Evolutionary conservation across 176 grass and related monocot genomes (phyloP), one percentile per base, ranked within the genome.

Genomic region (Oryza coarctata): DNA sequence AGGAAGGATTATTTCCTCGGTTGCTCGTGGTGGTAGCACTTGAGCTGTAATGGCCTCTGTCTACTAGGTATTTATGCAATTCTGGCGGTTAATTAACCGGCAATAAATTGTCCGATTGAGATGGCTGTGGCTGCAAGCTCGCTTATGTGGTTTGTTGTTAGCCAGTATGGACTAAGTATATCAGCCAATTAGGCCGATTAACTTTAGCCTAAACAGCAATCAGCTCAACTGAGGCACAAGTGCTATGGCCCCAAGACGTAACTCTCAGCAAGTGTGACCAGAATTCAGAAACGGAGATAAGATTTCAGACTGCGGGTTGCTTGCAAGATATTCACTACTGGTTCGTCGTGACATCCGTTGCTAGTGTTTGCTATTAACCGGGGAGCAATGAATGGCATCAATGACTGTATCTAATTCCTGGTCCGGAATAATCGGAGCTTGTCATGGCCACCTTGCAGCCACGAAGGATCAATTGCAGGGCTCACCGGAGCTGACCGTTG

Each of bases 81-180:
- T 5, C 60, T 23, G 88, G 50, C 38, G 45, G 88, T 89, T 79
- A 83, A 40, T 12, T 22, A 80, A 68, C 65, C 47, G 65, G 63
- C 63, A 60, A 84, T 86, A 77, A 83, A 68, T 74, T 60, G 40
- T 33, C 45, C 22, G 73, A 86, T 78, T 58, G 66, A 22, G 62
- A 66, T 14, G 44, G 23, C 39, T 73, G 83, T 80, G 89, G 73
- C 70, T 61, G 61, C 33, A 75, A 87, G 71, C 74, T 73, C 35
- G 87, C 66, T 90, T 90, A 73, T 85, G 91, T 94, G 87, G 85
- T 81, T 72, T 44, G 74, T 61, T 84, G 88, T 82, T 73, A 83
- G 73, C 85, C 85, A 77, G 82, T 84, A 80, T 73, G 68, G 47
- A 60, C 55, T 11, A 10, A 22, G 18, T 22, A 55, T 63, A 79